A percentile compares a stretch with the other conserved stretches of the same genome.
Evolutionary conservation across 2,329 filamentous ascomycete genomes (phyloP).

Genomic region (Hypoxylon rubiginosum): DNA sequence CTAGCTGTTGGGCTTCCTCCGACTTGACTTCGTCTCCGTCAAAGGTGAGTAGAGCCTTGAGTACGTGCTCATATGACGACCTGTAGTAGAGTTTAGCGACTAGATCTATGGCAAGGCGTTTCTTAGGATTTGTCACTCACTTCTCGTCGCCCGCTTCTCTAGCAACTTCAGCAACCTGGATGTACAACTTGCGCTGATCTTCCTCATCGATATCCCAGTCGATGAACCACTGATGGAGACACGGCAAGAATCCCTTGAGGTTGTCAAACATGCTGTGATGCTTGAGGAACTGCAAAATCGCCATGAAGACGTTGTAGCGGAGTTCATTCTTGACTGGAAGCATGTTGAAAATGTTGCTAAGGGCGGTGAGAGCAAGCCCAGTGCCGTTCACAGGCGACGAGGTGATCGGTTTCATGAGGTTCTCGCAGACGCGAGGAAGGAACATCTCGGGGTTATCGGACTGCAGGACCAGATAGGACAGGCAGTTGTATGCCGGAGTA

Average conservation of each 20-base stretch:
- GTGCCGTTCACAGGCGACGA: constrained; percentile 88
- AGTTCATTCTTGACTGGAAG: constrained; percentile 81
- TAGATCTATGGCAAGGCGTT: background rate
- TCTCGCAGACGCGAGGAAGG: constrained; percentile 88
- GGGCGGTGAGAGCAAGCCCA: constrained; percentile 87
- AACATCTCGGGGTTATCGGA: constrained; percentile 87
- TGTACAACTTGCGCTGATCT: constrained; percentile 86
- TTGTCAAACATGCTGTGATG: constrained; percentile 82
- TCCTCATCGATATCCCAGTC: constrained; percentile 87
- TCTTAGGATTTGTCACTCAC: constrained; percentile 61
- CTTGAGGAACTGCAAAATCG: constrained; percentile 87
- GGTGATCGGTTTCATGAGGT: constrained; percentile 87
- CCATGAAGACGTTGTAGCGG: constrained; percentile 90
- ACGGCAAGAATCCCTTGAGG: constrained; percentile 84
- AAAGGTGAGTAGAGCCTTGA: constrained; percentile 73
- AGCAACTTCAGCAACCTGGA: constrained; percentile 85
- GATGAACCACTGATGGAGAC: constrained; percentile 84
- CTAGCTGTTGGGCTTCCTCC: constrained; percentile 71
- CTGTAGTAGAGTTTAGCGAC: constrained; percentile 51
- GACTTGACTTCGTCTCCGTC: constrained; percentile 70
- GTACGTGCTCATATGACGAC: constrained; percentile 75
- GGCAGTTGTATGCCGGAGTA: constrained; percentile 94
- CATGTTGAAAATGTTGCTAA: constrained; percentile 98
- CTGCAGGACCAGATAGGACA: constrained; percentile 92
- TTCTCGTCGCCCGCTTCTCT: constrained; percentile 81